Evolutionary conservation across 148 eudicot genomes (phyloP).

Genomic region (Gaultheria prostrata): DNA sequence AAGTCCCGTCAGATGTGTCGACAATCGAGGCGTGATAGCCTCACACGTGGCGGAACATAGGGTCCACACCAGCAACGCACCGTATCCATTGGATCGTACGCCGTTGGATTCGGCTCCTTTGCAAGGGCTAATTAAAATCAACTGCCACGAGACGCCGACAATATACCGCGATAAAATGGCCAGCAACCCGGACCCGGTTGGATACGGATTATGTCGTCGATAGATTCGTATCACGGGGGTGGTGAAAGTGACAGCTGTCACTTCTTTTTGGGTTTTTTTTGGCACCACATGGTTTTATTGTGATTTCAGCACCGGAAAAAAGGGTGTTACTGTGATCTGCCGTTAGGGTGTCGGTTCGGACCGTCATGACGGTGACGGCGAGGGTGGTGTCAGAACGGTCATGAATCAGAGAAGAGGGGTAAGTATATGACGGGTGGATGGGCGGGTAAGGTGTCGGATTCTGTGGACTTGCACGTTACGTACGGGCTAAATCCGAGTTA

Average conservation of each 20-base stretch:
- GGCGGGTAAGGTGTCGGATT: neutral
- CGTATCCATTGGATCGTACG: neutral
- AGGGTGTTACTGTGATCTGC: neutral
- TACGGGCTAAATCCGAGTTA: too few species aligned
- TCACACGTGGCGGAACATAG: conserved; percentile 7
- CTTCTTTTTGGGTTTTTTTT: neutral
- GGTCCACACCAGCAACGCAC: neutral
- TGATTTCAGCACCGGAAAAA: too few species aligned
- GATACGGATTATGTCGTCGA: neutral
- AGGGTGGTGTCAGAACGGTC: neutral
- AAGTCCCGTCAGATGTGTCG: conserved; percentile 4
- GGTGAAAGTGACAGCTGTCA: neutral
- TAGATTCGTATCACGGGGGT: neutral
- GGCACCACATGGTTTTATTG: neutral
- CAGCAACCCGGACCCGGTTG: neutral
- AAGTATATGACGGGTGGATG: neutral
- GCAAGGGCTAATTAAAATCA: neutral
- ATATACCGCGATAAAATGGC: conserved; percentile 1
- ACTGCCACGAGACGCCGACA: conserved; percentile 10
- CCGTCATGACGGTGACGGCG: conserved; percentile 7
- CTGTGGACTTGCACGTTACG: neutral
- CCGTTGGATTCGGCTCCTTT: neutral
- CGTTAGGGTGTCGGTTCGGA: neutral
- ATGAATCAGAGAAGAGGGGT: neutral
- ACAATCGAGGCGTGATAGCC: neutral